Evolutionary conservation across 1,284 basidiomycete species (phyloP).

Genomic region (Boletus calvinii): DNA sequence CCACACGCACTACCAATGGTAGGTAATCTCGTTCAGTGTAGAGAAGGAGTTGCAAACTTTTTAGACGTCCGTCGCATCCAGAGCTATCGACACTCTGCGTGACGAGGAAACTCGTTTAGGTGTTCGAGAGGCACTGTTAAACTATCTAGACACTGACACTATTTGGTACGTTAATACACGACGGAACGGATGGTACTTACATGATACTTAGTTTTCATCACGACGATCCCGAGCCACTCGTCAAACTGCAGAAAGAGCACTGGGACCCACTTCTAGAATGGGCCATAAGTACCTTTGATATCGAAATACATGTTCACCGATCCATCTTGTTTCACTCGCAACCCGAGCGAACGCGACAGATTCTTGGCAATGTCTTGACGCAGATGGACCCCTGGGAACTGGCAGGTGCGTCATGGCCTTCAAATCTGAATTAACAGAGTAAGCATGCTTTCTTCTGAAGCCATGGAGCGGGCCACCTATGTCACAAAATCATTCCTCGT

Average conservation of each 20-base stretch:
- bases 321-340: conserved; percentile 72
- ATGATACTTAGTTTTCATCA: conserved; percentile 71
- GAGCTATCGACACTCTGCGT: conserved; percentile 83
- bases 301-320: conserved; percentile 66
- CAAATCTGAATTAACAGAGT: background rate
- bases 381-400: conserved; percentile 81
- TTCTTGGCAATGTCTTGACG: conserved; percentile 57
- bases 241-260: conserved; percentile 78
- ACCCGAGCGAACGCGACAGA: conserved; percentile 61
- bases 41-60: conserved; percentile 4
- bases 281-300: conserved; percentile 64
- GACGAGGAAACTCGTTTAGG: conserved; percentile 58
- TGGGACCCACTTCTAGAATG: conserved; percentile 91
- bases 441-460: conserved; percentile 41
- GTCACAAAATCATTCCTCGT: conserved; percentile 92
- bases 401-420: conserved; percentile 62
- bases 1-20: conserved; percentile 92
- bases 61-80: conserved; percentile 81
- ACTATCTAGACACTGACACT: conserved; percentile 95
- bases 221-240: conserved; percentile 73
- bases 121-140: conserved; percentile 72
- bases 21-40: conserved; percentile 27
- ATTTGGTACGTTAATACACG: conserved; percentile 64
- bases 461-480: conserved; percentile 90
- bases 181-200: conserved; percentile 6